A percentile compares a stretch with the other conserved stretches of the same genome.
Conservation (phyloP, 208 protist genomes). For the Jaenimonas drosophilae region DNA sequence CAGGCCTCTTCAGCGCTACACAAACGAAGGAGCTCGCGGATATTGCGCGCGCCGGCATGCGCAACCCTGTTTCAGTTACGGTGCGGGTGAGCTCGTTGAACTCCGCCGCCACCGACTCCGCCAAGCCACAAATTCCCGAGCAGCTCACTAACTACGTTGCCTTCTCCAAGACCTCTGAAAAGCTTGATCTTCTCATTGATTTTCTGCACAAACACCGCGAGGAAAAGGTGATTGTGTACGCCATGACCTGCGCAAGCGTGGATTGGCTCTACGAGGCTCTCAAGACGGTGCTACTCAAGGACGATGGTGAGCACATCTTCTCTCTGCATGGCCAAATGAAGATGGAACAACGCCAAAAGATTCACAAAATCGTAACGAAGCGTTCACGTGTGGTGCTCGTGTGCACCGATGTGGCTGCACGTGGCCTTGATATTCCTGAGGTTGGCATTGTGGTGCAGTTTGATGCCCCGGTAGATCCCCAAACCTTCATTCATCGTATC, state of each 20-base stretch:
- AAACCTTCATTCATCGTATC: constrained; percentile 96
- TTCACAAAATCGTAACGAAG: constrained; percentile 66
- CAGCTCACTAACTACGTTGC: constrained; percentile 83
- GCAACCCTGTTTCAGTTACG: constrained; percentile 84
- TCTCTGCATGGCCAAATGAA: constrained; percentile 91
- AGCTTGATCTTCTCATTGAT: constrained; percentile 80
- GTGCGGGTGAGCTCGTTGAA: constrained; percentile 48
- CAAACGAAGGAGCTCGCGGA: constrained; percentile 89
- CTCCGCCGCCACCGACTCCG: constrained; percentile 20
- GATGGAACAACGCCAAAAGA: constrained; percentile 73
- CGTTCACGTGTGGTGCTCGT: constrained; percentile 84
- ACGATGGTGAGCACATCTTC: constrained; percentile 49
- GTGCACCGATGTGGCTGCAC: constrained; percentile 93
- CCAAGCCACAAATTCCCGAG: constrained; percentile 84
- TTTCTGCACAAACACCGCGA: constrained; percentile 45
- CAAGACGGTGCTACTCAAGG: constrained; percentile 40
- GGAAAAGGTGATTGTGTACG: constrained; percentile 89
- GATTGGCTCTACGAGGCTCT: constrained; percentile 85
- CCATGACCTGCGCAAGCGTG: constrained; percentile 89
- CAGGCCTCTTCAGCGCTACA: constrained; percentile 90
- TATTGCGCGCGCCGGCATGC: constrained; percentile 82
- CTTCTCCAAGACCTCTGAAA: constrained; percentile 63
- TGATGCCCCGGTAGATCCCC: constrained; percentile 92
- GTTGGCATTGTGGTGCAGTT: constrained; percentile 96
- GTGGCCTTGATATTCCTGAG: constrained; percentile 94